A percentile compares a stretch with the other conserved stretches of the same genome.
phyloP scores from a whole-genome alignment of 2,329 filamentous ascomycete species.

The Penicillium fuscoglaucum region DNA sequence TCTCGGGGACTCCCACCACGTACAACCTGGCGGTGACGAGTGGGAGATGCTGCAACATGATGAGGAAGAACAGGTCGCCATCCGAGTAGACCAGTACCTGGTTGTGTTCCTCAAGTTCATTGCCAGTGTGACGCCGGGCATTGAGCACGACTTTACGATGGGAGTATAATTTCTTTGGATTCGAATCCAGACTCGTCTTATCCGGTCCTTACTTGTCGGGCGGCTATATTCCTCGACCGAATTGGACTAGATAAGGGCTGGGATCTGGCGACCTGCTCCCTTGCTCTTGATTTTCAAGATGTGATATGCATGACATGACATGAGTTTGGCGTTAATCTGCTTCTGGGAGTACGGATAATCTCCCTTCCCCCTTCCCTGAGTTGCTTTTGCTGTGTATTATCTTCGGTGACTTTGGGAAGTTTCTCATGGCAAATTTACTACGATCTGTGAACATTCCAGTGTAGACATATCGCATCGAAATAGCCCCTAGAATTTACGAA shows the following conservation, averaged over 20 bases:
- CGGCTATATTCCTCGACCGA: neutral
- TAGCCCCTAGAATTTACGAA: neutral
- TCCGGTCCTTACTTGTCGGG: neutral
- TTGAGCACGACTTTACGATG: conserved; percentile 98
- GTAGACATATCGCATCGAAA: neutral
- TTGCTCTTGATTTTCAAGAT: neutral
- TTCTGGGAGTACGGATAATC: neutral
- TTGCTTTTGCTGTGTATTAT: neutral
- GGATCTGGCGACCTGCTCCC: neutral
- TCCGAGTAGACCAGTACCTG: conserved; percentile 53
- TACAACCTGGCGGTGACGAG: conserved; percentile 54
- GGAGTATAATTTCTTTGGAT: conserved; percentile 61
- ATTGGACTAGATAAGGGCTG: neutral
- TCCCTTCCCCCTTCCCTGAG: neutral
- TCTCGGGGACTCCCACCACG: conserved; percentile 51
- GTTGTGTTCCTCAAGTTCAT: conserved; percentile 65
- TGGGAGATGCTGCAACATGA: conserved; percentile 63
- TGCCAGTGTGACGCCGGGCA: conserved; percentile 89
- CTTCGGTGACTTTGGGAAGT: neutral
- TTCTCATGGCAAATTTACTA: neutral
- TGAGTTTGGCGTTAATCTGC: conserved; percentile 24
- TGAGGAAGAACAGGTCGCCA: conserved; percentile 50
- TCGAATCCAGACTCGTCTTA: neutral
- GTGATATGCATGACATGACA: conserved; percentile 25
- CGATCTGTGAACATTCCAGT: neutral